Base-by-base conservation (phyloP, 148 eudicot species). In the Rhododendron williamsianum region DNA sequence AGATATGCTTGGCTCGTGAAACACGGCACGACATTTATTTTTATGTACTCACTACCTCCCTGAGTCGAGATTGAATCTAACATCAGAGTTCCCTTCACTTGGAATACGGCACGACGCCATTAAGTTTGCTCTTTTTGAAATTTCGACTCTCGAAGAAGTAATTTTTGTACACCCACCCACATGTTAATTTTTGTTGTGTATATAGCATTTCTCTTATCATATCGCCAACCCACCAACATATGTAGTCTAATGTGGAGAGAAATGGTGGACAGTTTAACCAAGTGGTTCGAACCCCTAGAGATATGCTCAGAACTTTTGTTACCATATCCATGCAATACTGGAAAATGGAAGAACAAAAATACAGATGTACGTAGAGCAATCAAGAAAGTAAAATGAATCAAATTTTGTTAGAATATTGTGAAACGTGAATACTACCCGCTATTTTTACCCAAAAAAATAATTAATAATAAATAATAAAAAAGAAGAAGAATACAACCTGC, bases 191-290 rank as follows among this genome's bases (percentile, higher is more conserved):
- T 49, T 10, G 16, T 2, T 1, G 16, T 49, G 13, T 49, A 49
- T 49, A 12, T 49, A 49, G 54, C 54, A 46, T 46, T 52, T 52
- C 58, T 52, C 18, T 30, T 52, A 13, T 52, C 63, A 18, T 52
- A 81, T 80, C 13, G 69, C 87, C 84, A 85, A 63, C 84, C 87
- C 87, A 80, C 67, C 71, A 11, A 82, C 38, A 41, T 21, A 82
- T 18, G 83, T 67, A 38, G 52, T 81, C 52, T 38, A 27, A 23
- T n/a, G 38, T 2, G 77, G 76, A 67, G 25, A 82, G 56, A 9
- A 15, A 25, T 23, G 11, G 35, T 60, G 41, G 43, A 13, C 60
- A 33, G 15, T 30, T 4, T 54, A 13, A 27, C 74, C 16, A 16
- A 69, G 4, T 45, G 7, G 9, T 33, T 83, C 56, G 15, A 83